Evolutionary conservation across 306 rosid genomes (phyloP).

Genomic region (Castanea crenata): DNA sequence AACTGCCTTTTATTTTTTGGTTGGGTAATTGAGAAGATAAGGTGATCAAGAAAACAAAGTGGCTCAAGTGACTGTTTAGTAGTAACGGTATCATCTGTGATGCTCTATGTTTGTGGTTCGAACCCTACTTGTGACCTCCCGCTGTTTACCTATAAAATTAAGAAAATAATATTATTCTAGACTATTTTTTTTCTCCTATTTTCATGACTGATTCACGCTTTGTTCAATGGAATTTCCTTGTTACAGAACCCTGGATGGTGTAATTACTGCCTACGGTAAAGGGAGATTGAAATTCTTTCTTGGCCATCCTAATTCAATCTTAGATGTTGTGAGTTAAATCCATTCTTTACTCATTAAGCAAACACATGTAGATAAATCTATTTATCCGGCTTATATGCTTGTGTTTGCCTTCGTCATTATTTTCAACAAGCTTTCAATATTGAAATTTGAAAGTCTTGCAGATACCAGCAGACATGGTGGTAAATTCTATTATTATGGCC

Average conservation of each 20-base stretch:
- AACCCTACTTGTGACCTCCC: too few relatives aligned
- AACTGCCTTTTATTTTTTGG: neutral
- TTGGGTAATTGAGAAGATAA: neutral
- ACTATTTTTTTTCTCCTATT: too few relatives aligned
- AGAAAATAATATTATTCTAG: too few relatives aligned
- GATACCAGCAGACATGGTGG: constrained; percentile 55
- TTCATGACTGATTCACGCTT: neutral
- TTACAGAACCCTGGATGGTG: constrained; percentile 41
- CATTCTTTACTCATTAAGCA: too few relatives aligned
- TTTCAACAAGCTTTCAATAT: neutral
- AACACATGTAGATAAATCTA: too few relatives aligned
- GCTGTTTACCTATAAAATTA: too few relatives aligned
- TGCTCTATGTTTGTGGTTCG: too few relatives aligned
- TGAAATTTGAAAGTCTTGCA: neutral
- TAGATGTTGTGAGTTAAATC: constrained; percentile 35
- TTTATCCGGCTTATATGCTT: neutral
- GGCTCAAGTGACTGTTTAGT: too few relatives aligned
- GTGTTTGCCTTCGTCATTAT: neutral
- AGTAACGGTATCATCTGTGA: too few relatives aligned
- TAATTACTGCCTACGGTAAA: constrained; percentile 28
- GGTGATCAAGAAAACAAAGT: neutral
- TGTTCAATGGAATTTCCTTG: too few relatives aligned
- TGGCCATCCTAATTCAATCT: constrained; percentile 24
- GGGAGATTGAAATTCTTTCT: constrained; percentile 36
- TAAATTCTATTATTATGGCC: constrained; percentile 36